Evolutionary conservation across 805 yeast genomes (phyloP), one percentile per base, ranked within the genome.

Genomic region (Candida maesae): DNA sequence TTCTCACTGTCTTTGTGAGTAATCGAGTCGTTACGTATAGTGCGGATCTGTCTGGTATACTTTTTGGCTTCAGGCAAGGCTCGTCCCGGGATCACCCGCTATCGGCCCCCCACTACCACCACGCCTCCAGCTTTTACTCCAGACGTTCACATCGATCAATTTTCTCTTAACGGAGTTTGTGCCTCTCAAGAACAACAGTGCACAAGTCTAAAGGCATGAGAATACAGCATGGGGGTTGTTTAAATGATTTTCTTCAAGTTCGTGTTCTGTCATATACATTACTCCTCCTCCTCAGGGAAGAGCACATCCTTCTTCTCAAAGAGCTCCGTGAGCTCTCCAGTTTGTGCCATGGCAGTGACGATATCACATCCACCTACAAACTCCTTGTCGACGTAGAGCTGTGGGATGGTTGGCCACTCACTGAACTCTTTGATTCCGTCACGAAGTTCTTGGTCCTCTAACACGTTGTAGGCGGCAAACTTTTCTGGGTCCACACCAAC

Each of bases 361-460:
- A 93, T 90, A 65, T 93, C 99, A 66, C 97, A 93, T 5, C 99
- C 99, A 33, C 99, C 99, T 39, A 93, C 76, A 60, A 93, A 93
- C 61, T 93, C 99, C 51, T 82, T 81, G 52, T 82, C 76, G 12
- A 93, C 88, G 59, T 90, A 93, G 33, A 93, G 74, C 65, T 93
- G 99, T 13, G 99, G 99, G 45, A 93, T 89, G 1, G 99, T 93
- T 42, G 99, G 99, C 99, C 99, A 93, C 50, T 85, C 82, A 52
- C 91, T 80, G 65, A 78, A 93, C 62, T 93, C 99, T 67, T 93
- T 93, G 57, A 93, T 88, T 24, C 98, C 99, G 35, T 86, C 81
- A 66, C 99, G 84, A 49, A 93, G 75, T 56, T 93, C 98, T 3
- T 84, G 79, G 62, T 93, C 99, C 65, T 93, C 98, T 51, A 93